Conservation (phyloP, 345 rosid genomes). For the Clarkia xantiana region DNA sequence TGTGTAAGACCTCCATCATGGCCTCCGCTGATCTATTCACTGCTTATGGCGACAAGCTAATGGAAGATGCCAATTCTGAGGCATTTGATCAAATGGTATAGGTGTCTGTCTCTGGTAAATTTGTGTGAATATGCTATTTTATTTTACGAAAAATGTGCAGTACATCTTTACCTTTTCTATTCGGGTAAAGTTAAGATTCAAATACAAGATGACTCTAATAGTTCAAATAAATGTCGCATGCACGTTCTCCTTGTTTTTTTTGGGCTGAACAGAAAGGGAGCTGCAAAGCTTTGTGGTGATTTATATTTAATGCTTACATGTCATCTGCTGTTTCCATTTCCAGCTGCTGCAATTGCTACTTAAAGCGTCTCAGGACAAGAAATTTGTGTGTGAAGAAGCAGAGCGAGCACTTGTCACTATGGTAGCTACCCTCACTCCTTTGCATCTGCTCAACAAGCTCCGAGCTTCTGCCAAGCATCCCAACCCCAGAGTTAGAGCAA, state of each 20-base stretch:
- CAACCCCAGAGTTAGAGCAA: constrained; percentile 68
- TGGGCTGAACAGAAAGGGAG: no score
- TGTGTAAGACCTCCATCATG: constrained; percentile 88
- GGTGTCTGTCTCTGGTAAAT: no score
- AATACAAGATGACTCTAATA: no score
- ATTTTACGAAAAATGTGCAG: no score
- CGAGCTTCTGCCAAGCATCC: constrained; percentile 33
- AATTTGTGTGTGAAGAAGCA: constrained; percentile 88
- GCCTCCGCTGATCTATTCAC: constrained; percentile 62
- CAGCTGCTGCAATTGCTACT: constrained; percentile 62
- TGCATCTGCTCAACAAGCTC: constrained; percentile 50
- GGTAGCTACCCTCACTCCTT: constrained; percentile 42
- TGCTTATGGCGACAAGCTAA: constrained; percentile 51
- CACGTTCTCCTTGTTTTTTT: no score
- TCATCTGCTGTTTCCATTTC: constrained; percentile 1
- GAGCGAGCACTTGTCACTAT: constrained; percentile 41
- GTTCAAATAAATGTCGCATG: no score
- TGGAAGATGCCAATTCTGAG: constrained; percentile 25
- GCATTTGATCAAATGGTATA: constrained; percentile 56
- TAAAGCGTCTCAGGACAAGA: constrained; percentile 90
- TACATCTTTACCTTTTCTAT: no score
- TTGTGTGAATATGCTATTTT: no score
- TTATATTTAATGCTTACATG: neutral
- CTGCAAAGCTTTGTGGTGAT: no score
- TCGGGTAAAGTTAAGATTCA: no score